Percentiles rank a stretch among this genome's conserved stretches.
Conservation (phyloP, 352 stramenopile genomes). For the Globisporangium spiculum region DNA sequence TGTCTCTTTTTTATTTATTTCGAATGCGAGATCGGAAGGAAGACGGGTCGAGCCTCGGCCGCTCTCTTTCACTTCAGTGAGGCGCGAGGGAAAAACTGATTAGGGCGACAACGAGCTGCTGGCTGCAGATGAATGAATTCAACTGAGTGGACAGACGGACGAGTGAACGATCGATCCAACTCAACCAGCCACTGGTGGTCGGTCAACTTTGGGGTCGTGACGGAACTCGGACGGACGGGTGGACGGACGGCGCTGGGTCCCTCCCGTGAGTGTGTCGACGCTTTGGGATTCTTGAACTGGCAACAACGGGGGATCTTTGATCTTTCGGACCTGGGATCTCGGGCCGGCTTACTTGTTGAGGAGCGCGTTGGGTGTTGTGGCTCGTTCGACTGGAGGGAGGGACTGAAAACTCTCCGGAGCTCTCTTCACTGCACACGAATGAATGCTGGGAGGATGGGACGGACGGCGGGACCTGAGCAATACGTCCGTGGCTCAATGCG, state of each 20-base stretch:
- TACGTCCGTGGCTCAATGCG: conserved; percentile 1
- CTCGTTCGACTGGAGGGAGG: conserved; percentile 3
- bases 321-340: not conserved
- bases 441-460: not conserved
- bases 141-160: not conserved
- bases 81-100: conserved; percentile 7
- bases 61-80: not conserved
- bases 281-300: not conserved
- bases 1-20: conserved; percentile 12
- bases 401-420: not conserved
- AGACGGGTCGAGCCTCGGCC: not conserved
- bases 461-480: not conserved
- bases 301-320: not conserved
- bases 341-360: conserved; percentile 1
- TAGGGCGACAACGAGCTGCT: not conserved
- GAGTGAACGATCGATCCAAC: not conserved
- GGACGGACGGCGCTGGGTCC: not conserved
- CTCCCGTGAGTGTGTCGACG: not conserved
- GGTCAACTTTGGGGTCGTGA: not conserved
- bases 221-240: conserved; percentile 1
- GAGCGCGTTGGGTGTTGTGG: not conserved
- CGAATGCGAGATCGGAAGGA: not conserved
- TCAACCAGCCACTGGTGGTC: not conserved
- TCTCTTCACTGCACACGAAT: conserved; percentile 7
- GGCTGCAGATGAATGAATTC: conserved; percentile 5